Evolutionary conservation across 176 grass and related monocot genomes (phyloP).

Genomic region (Cenchrus fungigraminus): DNA sequence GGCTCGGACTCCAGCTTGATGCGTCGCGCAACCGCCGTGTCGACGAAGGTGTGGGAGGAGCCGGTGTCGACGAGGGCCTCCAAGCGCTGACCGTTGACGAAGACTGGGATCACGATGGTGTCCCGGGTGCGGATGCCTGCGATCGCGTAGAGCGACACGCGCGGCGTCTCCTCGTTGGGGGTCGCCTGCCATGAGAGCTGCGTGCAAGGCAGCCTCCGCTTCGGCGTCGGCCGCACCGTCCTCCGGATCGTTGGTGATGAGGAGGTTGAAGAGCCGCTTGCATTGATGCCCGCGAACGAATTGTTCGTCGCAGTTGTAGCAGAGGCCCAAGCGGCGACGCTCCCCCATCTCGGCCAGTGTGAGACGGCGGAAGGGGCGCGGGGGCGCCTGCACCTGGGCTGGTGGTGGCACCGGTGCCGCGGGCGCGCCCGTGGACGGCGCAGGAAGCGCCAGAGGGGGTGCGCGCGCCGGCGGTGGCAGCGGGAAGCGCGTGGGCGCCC

Average conservation of each 20-base stretch:
- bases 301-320: not conserved
- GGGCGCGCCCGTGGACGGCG: too few relatives aligned
- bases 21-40: fast-evolving
- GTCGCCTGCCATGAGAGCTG: fast-evolving
- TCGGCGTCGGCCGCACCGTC: not conserved
- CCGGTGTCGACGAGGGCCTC: not conserved
- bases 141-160: too few relatives aligned
- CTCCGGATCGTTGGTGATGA: too few relatives aligned
- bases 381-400: not conserved
- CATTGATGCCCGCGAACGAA: not conserved
- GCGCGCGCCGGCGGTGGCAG: not conserved
- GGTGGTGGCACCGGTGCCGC: too few relatives aligned
- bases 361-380: not conserved
- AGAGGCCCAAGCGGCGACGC: not conserved
- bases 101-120: fast-evolving
- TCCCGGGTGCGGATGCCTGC: not conserved
- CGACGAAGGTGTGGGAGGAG: not conserved
- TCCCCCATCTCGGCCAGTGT: not conserved
- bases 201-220: not conserved
- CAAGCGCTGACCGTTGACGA: not conserved
- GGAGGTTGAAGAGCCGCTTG: not conserved
- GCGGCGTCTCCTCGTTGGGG: too few relatives aligned
- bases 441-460: too few relatives aligned
- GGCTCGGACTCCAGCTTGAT: fast-evolving
- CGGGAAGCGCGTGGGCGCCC: too few relatives aligned